Conservation (phyloP, 192 early-diverging fungal genomes). For the Coemansia sp. region DNA sequence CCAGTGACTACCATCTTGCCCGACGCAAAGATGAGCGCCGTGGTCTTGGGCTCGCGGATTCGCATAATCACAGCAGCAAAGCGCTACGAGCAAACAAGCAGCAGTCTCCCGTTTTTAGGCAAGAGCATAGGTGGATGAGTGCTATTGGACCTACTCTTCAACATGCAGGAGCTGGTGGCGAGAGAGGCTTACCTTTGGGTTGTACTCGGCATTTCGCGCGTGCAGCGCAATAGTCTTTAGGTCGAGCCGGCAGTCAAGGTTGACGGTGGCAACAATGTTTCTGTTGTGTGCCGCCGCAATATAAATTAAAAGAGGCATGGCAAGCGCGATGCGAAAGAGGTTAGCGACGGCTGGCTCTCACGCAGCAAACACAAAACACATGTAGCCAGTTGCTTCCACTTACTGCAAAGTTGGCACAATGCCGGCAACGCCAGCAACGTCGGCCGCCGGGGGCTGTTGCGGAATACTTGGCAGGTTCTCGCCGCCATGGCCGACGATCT, state of each 20-base stretch:
- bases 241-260: constrained; percentile 96
- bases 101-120: not conserved
- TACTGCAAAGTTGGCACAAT: constrained; percentile 56
- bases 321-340: not conserved
- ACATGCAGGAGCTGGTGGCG: not conserved
- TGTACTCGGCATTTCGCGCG: constrained; percentile 99
- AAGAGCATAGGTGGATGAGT: constrained; percentile 5
- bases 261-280: constrained; percentile 99
- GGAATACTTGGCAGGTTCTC: constrained; percentile 6
- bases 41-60: constrained; percentile 99
- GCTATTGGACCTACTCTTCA: not conserved
- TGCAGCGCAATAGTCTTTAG: constrained; percentile 98
- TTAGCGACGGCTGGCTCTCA: not conserved
- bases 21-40: constrained; percentile 98
- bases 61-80: constrained; percentile 99
- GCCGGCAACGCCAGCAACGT: constrained; percentile 36
- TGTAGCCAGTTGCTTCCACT: not conserved
- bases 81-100: constrained; percentile 73
- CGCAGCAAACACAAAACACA: not conserved
- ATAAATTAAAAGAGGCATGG: not conserved
- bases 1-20: constrained; percentile 99
- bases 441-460: constrained; percentile 5
- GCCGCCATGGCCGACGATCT: constrained; percentile 11
- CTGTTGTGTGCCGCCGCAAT: constrained; percentile 43
- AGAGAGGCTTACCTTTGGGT: constrained; percentile 88